phyloP scores from a whole-genome alignment of 192 early-diverging fungal species.

The Umbelopsis sp. region DNA sequence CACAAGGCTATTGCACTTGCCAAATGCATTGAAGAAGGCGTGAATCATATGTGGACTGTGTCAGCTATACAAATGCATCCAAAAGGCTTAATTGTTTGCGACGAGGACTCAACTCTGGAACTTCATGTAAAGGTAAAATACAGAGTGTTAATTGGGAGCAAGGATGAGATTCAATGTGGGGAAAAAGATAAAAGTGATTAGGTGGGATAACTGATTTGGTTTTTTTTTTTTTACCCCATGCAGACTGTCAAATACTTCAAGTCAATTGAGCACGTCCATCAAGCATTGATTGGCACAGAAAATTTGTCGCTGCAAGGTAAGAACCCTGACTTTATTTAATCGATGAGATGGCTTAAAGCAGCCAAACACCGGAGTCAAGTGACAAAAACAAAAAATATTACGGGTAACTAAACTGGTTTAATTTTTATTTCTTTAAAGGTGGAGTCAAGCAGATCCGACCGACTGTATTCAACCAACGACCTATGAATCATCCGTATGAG shows the following conservation, averaged over 20 bases:
- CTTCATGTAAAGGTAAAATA: constrained; percentile 70
- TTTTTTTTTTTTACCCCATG: neutral
- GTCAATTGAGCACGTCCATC: constrained; percentile 82
- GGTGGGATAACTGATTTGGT: neutral
- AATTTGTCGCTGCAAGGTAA: constrained; percentile 69
- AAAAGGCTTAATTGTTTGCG: constrained; percentile 80
- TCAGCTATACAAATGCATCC: constrained; percentile 84
- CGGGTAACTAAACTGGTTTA: neutral
- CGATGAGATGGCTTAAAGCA: constrained; percentile 14
- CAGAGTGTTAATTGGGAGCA: neutral
- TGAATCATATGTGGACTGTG: constrained; percentile 90
- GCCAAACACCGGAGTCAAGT: constrained; percentile 11
- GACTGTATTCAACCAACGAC: constrained; percentile 19
- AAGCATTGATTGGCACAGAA: constrained; percentile 68
- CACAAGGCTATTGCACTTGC: constrained; percentile 82
- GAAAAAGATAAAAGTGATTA: neutral
- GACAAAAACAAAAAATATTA: constrained; percentile 11
- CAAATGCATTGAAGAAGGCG: constrained; percentile 80
- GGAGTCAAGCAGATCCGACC: constrained; percentile 4
- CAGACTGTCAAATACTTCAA: constrained; percentile 85
- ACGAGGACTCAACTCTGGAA: constrained; percentile 85
- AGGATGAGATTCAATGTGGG: neutral
- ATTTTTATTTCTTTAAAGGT: neutral
- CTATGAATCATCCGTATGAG: constrained; percentile 5
- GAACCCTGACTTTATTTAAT: neutral